These are phyloP conservation scores for Debaryomycetaceae sp. DNA, from an alignment of 1,139 yeast species.

Conservation along the genomic window DNA sequence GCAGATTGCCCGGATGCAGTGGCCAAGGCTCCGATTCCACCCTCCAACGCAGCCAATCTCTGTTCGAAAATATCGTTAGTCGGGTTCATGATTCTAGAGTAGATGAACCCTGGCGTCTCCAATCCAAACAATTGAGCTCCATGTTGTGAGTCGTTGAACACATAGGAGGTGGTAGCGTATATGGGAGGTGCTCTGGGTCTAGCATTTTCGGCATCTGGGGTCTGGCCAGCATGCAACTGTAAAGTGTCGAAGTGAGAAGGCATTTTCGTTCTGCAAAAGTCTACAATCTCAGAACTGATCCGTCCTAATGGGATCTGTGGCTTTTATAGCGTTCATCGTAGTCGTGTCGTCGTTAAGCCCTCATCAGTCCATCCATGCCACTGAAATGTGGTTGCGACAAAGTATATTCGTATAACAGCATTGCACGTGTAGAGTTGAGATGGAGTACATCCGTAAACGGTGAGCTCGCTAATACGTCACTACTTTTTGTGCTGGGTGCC, in stretches of 20 bases:
- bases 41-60: conserved; percentile 89
- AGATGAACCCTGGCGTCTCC: conserved; percentile 77
- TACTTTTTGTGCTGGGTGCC: too few relatives aligned
- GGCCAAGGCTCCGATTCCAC: conserved; percentile 90
- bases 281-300: too few relatives aligned
- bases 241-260: conserved; percentile 81
- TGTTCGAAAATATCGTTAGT: conserved; percentile 88
- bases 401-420: neutral
- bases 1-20: conserved; percentile 95
- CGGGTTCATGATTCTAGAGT: conserved; percentile 90
- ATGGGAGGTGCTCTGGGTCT: conserved; percentile 88
- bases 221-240: conserved; percentile 91
- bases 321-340: neutral
- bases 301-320: neutral
- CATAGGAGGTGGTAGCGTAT: conserved; percentile 82
- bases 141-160: conserved; percentile 80
- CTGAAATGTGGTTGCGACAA: neutral
- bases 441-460: neutral
- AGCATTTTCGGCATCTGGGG: conserved; percentile 54
- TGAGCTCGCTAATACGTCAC: too few relatives aligned
- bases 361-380: neutral
- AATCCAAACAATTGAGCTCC: conserved; percentile 90
- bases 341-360: neutral
- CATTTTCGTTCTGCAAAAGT: conserved; percentile 13
- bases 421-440: conserved; percentile 2